Evolutionary conservation across 345 rosid genomes (phyloP), one percentile per base, ranked within the genome.

Genomic region (Ceriops tagal): DNA sequence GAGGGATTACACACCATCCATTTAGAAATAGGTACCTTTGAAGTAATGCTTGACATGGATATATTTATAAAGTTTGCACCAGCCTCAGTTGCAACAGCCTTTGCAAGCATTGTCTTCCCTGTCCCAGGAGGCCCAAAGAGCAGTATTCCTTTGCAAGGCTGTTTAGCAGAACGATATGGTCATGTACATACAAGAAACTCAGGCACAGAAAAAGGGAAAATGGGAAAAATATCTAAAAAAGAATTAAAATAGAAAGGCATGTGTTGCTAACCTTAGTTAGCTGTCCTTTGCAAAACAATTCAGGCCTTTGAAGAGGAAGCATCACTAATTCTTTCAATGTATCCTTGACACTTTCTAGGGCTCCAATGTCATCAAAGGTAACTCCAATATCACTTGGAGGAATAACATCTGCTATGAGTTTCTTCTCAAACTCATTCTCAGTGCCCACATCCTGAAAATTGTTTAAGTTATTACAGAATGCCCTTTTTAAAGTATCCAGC

Each of bases 271-370:
- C 99, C 97, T 96, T 96, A 5, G 98, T 96, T 56, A 96, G 84
- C 81, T 96, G 98, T 78, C 99, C 99, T 84, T 90, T 96, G 88
- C 89, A 81, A 83, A 96, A 96, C 75, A 96, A 83, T 77, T 92
- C 99, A 15, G 99, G 99, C 84, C 99, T 89, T 61, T 90, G 97
- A 81, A 96, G 98, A 76, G 99, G 99, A 78, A 96, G 98, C 99
- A 96, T 96, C 77, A 96, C 99, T 85, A 96, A 76, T 85, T 96
- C 99, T 87, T 87, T 96, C 86, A 96, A 79, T 53, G 99, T 96
- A 75, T 96, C 99, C 80, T 96, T 96, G 74, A 96, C 99, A 80
- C 86, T 92, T 79, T 92, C 98, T 22, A 96, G 73, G 67, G 99
- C 96, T 74, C 99, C 99, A 73, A 96, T 96, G 76, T 96, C 98